A percentile compares a stretch with the other conserved stretches of the same genome.
phyloP scores from a whole-genome alignment of 805 yeast genomes.

The Ogataea paraovalis region DNA sequence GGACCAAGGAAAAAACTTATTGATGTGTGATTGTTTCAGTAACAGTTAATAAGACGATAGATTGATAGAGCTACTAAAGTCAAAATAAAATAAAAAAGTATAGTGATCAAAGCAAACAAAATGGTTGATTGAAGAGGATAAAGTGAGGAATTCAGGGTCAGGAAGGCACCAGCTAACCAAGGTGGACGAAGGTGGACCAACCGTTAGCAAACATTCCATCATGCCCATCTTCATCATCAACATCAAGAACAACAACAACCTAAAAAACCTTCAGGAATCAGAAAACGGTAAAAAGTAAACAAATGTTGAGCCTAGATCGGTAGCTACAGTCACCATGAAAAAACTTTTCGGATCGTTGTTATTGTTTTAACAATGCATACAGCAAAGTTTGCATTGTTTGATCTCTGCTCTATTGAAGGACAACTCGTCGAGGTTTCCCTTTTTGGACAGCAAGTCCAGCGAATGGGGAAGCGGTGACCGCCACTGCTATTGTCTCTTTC shows the following conservation, averaged over 20 bases:
- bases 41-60: no score
- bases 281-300: neutral
- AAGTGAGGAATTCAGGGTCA: neutral
- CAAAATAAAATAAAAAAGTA: neutral
- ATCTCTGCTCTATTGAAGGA: no score
- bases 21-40: neutral
- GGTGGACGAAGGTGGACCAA: no score
- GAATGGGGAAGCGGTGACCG: no score
- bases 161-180: neutral
- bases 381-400: no score
- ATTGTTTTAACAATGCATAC: no score
- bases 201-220: no score
- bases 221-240: neutral
- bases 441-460: no score
- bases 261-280: neutral
- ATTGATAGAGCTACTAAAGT: no score
- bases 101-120: neutral
- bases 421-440: no score
- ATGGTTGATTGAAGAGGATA: neutral
- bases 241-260: neutral
- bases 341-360: no score
- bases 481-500: no score
- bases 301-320: neutral
- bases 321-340: neutral
- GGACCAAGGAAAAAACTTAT: slow-evolving; percentile 34